A percentile compares a stretch with the other conserved stretches of the same genome.
These are phyloP conservation scores for Aureobasidium leucospermi DNA, from an alignment of 2,329 filamentous ascomycete species.

Conservation along the genomic window DNA sequence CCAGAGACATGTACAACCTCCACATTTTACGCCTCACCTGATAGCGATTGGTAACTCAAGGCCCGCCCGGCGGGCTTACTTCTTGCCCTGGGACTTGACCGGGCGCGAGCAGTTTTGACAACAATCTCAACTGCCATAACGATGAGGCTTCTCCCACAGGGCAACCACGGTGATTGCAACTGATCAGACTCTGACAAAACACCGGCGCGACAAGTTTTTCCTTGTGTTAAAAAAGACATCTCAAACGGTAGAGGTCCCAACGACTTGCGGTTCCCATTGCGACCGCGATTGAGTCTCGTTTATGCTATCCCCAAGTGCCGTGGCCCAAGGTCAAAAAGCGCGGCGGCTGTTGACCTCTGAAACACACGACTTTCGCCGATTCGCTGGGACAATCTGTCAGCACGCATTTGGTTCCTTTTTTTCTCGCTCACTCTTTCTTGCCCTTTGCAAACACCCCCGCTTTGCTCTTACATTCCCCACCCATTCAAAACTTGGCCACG, in stretches of 20 bases:
- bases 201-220: constrained; percentile 2
- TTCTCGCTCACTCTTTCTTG: not conserved
- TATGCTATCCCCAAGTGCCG: not conserved
- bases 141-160: constrained; percentile 1
- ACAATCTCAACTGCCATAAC: constrained; percentile 7
- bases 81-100: not conserved
- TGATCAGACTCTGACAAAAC: not conserved
- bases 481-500: constrained; percentile 5
- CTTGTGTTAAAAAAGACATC: not conserved
- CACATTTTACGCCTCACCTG: not conserved
- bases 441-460: not conserved
- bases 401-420: not conserved
- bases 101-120: constrained; percentile 1
- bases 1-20: not conserved
- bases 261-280: not conserved
- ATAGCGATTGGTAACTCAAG: constrained; percentile 8
- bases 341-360: constrained; percentile 11
- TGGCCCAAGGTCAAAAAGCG: not conserved
- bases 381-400: constrained; percentile 10
- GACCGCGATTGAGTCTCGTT: not conserved
- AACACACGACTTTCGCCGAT: constrained; percentile 9
- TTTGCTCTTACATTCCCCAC: not conserved
- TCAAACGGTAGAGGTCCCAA: not conserved
- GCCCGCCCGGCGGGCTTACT: not conserved
- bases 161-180: not conserved